Evolutionary conservation across 148 eudicot genomes (phyloP), one percentile per base, ranked within the genome.

Genomic region (Amaranthus cruentus): DNA sequence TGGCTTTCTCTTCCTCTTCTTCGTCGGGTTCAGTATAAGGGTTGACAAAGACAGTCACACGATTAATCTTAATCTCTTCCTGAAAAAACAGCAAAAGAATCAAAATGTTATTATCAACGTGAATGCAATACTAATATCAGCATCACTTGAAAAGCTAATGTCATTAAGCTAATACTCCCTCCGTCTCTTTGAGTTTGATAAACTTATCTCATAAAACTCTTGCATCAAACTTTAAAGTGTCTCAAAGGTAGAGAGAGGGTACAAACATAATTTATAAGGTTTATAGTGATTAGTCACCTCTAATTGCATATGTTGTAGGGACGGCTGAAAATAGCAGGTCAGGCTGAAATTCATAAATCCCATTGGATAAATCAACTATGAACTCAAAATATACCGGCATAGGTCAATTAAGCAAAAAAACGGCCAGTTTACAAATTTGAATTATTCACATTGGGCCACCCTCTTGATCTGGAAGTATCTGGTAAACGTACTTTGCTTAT

Each of bases 11-110:
- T 52, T 87, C 80, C 76, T 84, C 92, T 51, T 88, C 91, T 78
- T 88, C 97, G 72, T 91, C 98, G 47, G 84, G 86, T 76, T 95
- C 97, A 7, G 88, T 69, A 69, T 95, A 95, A 42, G 98, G 98
- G 75, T 95, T 91, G 76, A 91, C 90, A 74, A 85, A 95, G 21
- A 90, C 81, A 12, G 90, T 82, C 9, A 87, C 89, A 9, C 84
- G 82, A 38, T 78, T 91, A 69, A 91, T 95, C 85, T 91, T 95
- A 71, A 95, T 91, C 73, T 91, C 98, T 87, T 91, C 96, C 98
- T 91, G 90, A 75, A 77, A 67, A 77, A 68, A 70, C 28, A 81
- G 57, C 63, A 78, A 48, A 66, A 69, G 42, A 54, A 61, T 4
- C 7, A 42, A 66, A 4, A 2, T 44, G 58, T 69, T 62, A 62